Conservation (phyloP, 164 flowering plant species). For the Euptelea pleiosperma region DNA sequence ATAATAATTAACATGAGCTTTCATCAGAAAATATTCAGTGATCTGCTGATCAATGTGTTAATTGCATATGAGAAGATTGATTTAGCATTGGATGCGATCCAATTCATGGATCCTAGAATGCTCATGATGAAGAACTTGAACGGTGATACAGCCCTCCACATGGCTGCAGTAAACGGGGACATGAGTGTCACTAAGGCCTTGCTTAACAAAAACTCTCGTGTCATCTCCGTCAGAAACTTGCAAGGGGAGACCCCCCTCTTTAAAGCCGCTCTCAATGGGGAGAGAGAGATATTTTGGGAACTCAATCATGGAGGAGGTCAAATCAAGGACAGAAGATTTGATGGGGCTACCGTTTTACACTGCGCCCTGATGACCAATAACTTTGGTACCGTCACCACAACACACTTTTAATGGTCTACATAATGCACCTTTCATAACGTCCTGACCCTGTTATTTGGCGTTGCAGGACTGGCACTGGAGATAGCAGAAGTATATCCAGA, state of each 20-base stretch:
- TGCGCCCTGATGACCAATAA: background rate
- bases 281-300: background rate
- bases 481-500: background rate
- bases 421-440: background rate
- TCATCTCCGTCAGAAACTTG: background rate
- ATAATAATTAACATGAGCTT: background rate
- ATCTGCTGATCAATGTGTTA: background rate
- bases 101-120: background rate
- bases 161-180: conserved; percentile 1
- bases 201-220: background rate
- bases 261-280: conserved; percentile 5
- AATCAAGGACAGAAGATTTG: background rate
- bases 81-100: background rate
- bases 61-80: background rate
- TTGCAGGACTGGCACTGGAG: background rate
- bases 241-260: conserved; percentile 1
- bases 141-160: conserved; percentile 3
- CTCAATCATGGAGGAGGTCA: background rate
- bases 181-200: background rate
- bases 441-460: background rate
- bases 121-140: background rate
- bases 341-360: conserved; percentile 5
- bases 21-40: background rate
- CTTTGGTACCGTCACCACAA: conserved; percentile 3
- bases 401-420: background rate